Conservation (phyloP, 129 eudicot species). For the Scalesia atractyloides region DNA sequence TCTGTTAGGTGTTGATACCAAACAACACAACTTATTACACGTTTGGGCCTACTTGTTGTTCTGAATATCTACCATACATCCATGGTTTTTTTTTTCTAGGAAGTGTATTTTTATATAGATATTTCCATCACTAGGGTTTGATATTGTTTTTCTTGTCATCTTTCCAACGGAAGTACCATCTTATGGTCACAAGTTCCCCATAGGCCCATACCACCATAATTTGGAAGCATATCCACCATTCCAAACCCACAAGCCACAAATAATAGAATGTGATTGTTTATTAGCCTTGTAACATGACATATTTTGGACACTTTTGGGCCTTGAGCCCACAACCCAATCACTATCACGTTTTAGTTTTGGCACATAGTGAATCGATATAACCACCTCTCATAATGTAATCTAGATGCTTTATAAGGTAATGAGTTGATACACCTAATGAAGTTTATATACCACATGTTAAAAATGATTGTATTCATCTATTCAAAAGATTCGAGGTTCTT, state of each 20-base stretch:
- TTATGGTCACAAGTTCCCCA: background rate
- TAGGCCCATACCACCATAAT: constrained; percentile 2
- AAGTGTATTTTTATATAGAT: background rate
- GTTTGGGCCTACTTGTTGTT: background rate
- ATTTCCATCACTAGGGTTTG: background rate
- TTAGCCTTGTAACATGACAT: background rate
- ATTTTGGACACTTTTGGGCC: constrained; percentile 23
- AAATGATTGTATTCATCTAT: too few relatives aligned
- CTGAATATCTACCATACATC: background rate
- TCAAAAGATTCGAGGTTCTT: too few relatives aligned
- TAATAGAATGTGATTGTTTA: constrained; percentile 1
- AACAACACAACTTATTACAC: too few relatives aligned
- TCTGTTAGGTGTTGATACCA: too few relatives aligned
- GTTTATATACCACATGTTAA: too few relatives aligned
- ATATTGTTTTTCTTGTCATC: background rate
- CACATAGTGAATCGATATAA: background rate
- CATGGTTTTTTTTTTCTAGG: background rate
- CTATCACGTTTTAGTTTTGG: background rate
- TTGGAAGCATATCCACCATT: background rate
- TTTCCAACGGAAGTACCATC: background rate
- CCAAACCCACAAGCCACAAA: background rate
- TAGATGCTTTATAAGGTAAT: background rate
- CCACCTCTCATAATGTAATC: background rate
- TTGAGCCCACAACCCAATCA: constrained; percentile 3
- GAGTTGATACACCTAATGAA: too few relatives aligned